Conservation (phyloP, 768 basidiomycete genomes). For the Leucosporidium scottii region DNA sequence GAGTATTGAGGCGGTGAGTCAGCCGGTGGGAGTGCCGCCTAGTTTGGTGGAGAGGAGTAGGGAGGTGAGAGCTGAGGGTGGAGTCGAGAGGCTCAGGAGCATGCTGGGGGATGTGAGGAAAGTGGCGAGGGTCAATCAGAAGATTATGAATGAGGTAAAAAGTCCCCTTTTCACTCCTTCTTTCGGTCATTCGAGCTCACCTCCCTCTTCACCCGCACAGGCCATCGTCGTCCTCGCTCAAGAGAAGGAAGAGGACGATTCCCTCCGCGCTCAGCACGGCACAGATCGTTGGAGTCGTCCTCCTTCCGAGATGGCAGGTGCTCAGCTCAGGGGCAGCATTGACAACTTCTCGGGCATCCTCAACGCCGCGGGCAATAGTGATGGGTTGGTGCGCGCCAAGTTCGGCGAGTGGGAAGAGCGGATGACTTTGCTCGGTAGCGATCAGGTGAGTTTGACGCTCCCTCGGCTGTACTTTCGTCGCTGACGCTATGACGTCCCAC, state of each 20-base stretch:
- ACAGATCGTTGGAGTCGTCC: constrained; percentile 45
- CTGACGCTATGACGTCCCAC: neutral
- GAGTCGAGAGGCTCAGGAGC: constrained; percentile 33
- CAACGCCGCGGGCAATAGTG: constrained; percentile 63
- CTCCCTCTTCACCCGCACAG: constrained; percentile 45
- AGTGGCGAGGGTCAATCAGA: constrained; percentile 56
- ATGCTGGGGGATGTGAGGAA: constrained; percentile 66
- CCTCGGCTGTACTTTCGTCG: neutral
- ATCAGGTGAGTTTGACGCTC: constrained; percentile 52
- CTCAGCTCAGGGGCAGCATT: constrained; percentile 62
- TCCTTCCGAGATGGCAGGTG: constrained; percentile 73
- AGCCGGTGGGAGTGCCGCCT: neutral
- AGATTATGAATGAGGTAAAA: constrained; percentile 67
- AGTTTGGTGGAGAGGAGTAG: neutral
- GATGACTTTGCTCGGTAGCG: constrained; percentile 64
- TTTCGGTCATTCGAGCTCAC: neutral
- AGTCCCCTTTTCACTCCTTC: neutral
- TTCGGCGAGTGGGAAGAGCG: constrained; percentile 81
- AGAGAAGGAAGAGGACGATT: constrained; percentile 49
- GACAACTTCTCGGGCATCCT: constrained; percentile 66
- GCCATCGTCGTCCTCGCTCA: constrained; percentile 83
- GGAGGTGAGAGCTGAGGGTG: neutral
- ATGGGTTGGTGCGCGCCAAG: constrained; percentile 67
- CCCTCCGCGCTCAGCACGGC: constrained; percentile 41
- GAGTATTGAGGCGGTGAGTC: constrained; percentile 52